Evolutionary conservation across 2,329 filamentous ascomycete species (phyloP).

Genomic region (Bisporella sp.): DNA sequence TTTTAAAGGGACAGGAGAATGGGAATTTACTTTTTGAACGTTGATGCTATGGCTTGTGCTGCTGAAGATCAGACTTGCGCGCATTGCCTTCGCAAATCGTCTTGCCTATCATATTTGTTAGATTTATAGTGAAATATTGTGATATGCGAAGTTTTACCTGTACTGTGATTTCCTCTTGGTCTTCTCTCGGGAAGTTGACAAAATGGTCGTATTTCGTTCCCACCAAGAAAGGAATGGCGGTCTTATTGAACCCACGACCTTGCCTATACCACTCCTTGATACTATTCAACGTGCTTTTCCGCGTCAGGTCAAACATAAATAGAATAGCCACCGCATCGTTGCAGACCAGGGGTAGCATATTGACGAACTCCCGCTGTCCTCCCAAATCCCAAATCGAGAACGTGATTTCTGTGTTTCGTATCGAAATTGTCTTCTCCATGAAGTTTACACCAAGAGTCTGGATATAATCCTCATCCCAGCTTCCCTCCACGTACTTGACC

Average conservation of each 20-base stretch:
- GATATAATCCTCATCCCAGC: slow-evolving; percentile 99
- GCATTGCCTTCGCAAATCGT: slow-evolving; percentile 96
- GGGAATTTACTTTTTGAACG: slow-evolving; percentile 76
- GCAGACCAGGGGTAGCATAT: slow-evolving; percentile 98
- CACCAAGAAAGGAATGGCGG: slow-evolving; percentile 94
- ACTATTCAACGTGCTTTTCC: slow-evolving; percentile 96
- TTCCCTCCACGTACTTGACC: slow-evolving; percentile 99
- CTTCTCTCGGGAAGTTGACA: slow-evolving; percentile 94
- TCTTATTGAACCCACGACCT: slow-evolving; percentile 98
- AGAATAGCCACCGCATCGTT: slow-evolving; percentile 97
- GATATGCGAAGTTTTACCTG: slow-evolving; percentile 50
- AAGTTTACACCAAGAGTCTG: slow-evolving; percentile 98
- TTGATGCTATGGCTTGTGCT: slow-evolving; percentile 99
- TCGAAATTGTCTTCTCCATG: slow-evolving; percentile 99
- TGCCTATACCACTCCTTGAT: slow-evolving; percentile 99
- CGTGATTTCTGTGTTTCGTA: slow-evolving; percentile 98
- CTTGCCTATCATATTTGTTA: slow-evolving; percentile 58
- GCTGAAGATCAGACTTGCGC: slow-evolving; percentile 94
- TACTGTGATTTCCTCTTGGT: slow-evolving; percentile 97
- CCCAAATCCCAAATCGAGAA: slow-evolving; percentile 99
- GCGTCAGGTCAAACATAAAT: slow-evolving; percentile 98
- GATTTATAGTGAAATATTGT: not conserved
- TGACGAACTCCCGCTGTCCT: slow-evolving; percentile 97
- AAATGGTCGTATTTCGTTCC: slow-evolving; percentile 99
- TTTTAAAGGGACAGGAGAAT: not conserved